Evolutionary conservation across 306 rosid species (phyloP).

Genomic region (Ziziphus jujuba): DNA sequence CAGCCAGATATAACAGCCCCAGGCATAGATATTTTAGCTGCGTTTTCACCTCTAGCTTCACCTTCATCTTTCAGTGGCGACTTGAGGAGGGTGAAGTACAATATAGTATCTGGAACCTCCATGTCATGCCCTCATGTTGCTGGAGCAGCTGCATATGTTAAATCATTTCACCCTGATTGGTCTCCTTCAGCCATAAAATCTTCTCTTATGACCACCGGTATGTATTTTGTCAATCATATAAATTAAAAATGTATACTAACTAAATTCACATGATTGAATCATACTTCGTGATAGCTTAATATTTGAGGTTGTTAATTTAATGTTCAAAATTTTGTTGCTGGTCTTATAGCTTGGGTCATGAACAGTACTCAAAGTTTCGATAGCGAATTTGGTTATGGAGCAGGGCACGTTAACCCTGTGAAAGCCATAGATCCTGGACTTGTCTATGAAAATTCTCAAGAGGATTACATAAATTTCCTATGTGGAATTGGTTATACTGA

Average conservation of each 20-base stretch:
- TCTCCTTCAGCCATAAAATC: conserved; percentile 41
- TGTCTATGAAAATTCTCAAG: conserved; percentile 25
- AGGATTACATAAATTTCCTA: conserved; percentile 30
- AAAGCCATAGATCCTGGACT: conserved; percentile 37
- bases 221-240: neutral
- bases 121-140: conserved; percentile 39
- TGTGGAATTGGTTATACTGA: no score
- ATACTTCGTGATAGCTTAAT: no score
- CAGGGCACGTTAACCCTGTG: conserved; percentile 28
- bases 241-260: no score
- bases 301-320: no score
- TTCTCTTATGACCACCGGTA: conserved; percentile 16
- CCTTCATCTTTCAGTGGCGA: neutral
- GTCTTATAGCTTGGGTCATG: conserved; percentile 23
- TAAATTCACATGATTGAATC: no score
- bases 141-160: conserved; percentile 38
- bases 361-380: neutral
- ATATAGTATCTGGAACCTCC: conserved; percentile 31
- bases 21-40: conserved; percentile 29
- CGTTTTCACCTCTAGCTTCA: conserved; percentile 12
- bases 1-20: conserved; percentile 44
- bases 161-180: conserved; percentile 40
- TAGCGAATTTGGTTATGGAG: conserved; percentile 40
- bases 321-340: neutral
- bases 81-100: conserved; percentile 20